A percentile compares a stretch with the other conserved stretches of the same genome.
Evolutionary conservation across 805 yeast genomes (phyloP).

Genomic region (Saccharomycopsis javanensis): DNA sequence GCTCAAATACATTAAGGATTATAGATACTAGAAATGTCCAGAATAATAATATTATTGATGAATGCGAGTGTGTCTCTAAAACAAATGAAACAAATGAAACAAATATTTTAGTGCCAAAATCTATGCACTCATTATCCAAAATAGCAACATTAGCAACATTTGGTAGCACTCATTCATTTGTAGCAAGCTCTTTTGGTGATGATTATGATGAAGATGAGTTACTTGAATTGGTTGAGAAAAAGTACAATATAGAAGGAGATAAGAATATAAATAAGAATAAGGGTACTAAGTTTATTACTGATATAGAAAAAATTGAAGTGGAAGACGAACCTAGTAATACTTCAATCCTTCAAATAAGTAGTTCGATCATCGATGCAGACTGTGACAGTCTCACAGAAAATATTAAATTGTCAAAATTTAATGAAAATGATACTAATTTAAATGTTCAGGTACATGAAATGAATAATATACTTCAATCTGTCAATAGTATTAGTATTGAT

Average conservation of each 20-base stretch:
- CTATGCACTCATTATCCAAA: background rate
- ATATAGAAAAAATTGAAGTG: background rate
- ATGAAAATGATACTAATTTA: background rate
- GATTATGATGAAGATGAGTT: constrained; percentile 14
- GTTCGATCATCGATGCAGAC: background rate
- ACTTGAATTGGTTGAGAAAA: constrained; percentile 5
- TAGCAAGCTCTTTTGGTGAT: constrained; percentile 15
- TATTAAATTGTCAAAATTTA: background rate
- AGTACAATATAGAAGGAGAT: constrained; percentile 1
- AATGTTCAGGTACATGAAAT: background rate
- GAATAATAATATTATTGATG: background rate
- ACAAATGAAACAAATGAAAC: too few species aligned
- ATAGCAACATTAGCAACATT: background rate
- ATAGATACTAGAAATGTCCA: background rate
- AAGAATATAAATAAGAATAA: too few species aligned
- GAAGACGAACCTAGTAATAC: background rate
- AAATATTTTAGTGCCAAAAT: background rate
- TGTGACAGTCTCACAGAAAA: background rate
- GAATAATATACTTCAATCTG: background rate
- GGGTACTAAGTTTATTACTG: background rate
- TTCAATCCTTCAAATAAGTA: background rate
- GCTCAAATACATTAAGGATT: background rate
- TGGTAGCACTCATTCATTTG: constrained; percentile 7
- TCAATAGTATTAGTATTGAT: background rate
- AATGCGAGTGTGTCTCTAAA: background rate